Conservation (phyloP, 768 basidiomycete genomes). For the Harrya chromipes region DNA sequence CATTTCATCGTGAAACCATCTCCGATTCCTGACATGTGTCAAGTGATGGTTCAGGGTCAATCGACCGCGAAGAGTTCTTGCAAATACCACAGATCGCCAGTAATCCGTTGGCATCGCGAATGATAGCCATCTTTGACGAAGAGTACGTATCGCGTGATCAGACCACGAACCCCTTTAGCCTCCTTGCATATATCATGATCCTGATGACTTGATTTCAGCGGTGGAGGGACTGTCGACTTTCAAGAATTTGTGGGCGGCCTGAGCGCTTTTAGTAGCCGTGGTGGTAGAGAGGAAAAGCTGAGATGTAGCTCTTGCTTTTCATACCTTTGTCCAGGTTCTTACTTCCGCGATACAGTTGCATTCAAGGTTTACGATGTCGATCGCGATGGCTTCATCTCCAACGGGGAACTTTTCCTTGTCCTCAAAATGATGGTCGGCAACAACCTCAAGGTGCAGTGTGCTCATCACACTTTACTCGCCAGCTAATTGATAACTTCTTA, state of each 20-base stretch:
- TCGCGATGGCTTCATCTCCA: constrained; percentile 95
- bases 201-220: constrained; percentile 45
- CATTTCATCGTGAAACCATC: neutral
- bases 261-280: constrained; percentile 96
- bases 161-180: neutral
- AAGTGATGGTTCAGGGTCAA: constrained; percentile 95
- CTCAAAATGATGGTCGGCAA: constrained; percentile 99
- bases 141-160: constrained; percentile 61
- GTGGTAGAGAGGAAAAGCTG: constrained; percentile 95
- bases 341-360: constrained; percentile 61
- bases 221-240: constrained; percentile 98
- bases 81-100: constrained; percentile 99
- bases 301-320: constrained; percentile 59
- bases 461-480: neutral
- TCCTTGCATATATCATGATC: neutral
- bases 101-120: constrained; percentile 92
- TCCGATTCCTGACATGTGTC: neutral
- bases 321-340: neutral
- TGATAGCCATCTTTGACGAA: constrained; percentile 99
- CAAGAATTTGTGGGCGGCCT: constrained; percentile 98
- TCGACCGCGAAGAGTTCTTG: constrained; percentile 97
- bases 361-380: constrained; percentile 99
- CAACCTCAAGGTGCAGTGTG: constrained; percentile 78
- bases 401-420: constrained; percentile 97
- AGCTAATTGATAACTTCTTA: neutral